Percentiles rank a stretch among this genome's conserved stretches.
Conservation (phyloP, 2,329 filamentous ascomycete genomes). For the Neospermospora avenae region DNA sequence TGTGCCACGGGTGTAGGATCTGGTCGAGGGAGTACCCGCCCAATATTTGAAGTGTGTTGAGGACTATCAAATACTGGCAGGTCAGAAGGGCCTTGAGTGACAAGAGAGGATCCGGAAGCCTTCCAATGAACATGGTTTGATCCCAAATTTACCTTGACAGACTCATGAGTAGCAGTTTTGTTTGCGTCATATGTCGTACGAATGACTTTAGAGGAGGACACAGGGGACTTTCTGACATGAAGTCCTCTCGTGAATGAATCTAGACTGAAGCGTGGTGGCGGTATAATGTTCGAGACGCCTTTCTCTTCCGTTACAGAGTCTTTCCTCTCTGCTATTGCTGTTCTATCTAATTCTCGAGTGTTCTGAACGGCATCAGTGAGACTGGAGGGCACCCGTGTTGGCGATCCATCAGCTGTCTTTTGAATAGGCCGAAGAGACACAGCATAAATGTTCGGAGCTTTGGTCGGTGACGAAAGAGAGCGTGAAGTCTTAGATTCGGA, state of each 20-base stretch:
- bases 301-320: background rate
- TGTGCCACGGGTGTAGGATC: slow-evolving; percentile 16
- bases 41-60: background rate
- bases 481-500: background rate
- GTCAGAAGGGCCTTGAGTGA: background rate
- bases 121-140: background rate
- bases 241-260: background rate
- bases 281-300: background rate
- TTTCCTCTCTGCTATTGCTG: background rate
- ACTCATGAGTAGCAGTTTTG: background rate
- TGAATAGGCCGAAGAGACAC: slow-evolving; percentile 9
- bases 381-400: background rate
- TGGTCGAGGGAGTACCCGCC: slow-evolving; percentile 3
- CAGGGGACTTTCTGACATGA: background rate
- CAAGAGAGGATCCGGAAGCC: background rate
- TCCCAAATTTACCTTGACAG: background rate
- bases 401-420: slow-evolving; percentile 3
- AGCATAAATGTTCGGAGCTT: background rate
- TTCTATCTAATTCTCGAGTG: background rate
- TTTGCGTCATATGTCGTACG: background rate
- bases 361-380: background rate
- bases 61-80: slow-evolving; percentile 4
- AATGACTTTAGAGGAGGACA: background rate
- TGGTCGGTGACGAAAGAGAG: slow-evolving; percentile 4
- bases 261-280: background rate